phyloP scores from a whole-genome alignment of 1,139 yeast genomes.

The Pneumocystis jirovecii region DNA sequence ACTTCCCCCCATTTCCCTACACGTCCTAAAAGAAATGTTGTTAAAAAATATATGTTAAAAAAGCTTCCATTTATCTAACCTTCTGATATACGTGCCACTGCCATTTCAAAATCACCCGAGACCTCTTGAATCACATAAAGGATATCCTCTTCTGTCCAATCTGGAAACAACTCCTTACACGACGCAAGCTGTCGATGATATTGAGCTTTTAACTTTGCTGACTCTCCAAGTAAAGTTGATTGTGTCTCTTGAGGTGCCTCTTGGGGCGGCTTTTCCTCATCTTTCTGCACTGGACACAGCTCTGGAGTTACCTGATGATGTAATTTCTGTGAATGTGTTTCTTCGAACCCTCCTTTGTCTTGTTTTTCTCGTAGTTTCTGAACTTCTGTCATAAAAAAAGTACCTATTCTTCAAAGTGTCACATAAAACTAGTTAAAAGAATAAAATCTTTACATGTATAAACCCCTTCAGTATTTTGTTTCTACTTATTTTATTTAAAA shows the following conservation, averaged over 20 bases:
- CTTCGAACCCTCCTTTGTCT: neutral
- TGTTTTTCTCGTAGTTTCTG: neutral
- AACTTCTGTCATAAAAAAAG: neutral
- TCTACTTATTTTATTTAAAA: neutral
- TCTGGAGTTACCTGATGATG: neutral
- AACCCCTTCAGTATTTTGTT: neutral
- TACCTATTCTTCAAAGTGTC: neutral
- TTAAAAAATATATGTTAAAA: neutral
- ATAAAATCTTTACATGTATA: neutral
- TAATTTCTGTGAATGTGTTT: neutral
- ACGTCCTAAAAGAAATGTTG: neutral
- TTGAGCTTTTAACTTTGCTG: slow-evolving; percentile 17
- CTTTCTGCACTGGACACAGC: too few species aligned
- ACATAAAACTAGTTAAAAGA: neutral
- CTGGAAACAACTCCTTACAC: slow-evolving; percentile 78
- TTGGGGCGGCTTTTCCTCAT: neutral
- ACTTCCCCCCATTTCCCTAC: neutral
- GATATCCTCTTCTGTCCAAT: slow-evolving; percentile 83
- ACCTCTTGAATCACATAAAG: slow-evolving; percentile 60
- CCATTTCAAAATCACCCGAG: slow-evolving; percentile 55
- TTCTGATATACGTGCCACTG: slow-evolving; percentile 75
- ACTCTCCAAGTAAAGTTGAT: neutral
- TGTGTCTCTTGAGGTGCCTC: neutral
- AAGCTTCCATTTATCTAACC: slow-evolving; percentile 27
- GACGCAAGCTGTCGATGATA: slow-evolving; percentile 36